Conservation (phyloP, 1,284 basidiomycete species). For the Sanghuangporus baumii region DNA sequence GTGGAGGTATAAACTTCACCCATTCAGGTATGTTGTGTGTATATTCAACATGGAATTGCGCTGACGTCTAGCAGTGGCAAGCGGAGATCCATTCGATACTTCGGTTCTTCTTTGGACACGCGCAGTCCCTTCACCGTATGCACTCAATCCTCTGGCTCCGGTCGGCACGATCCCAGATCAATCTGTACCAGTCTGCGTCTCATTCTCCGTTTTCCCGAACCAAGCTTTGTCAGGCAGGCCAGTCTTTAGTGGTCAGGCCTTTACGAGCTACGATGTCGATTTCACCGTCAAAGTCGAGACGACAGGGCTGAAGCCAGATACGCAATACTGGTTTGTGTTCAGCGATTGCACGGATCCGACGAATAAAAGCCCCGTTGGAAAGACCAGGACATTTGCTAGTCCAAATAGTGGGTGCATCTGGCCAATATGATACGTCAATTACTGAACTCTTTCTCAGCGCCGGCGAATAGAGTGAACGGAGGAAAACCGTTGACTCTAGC, state of each 20-base stretch:
- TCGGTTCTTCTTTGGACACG: slow-evolving; percentile 63
- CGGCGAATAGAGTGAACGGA: slow-evolving; percentile 46
- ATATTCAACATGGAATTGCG: not conserved
- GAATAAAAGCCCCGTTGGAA: slow-evolving; percentile 42
- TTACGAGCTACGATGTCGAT: slow-evolving; percentile 60
- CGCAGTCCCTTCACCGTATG: slow-evolving; percentile 33
- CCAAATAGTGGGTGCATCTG: slow-evolving; percentile 35
- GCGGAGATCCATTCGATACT: slow-evolving; percentile 54
- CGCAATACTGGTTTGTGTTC: slow-evolving; percentile 57
- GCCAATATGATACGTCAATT: not conserved
- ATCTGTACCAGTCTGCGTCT: slow-evolving; percentile 53
- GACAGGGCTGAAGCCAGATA: slow-evolving; percentile 45
- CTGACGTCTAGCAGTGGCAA: slow-evolving; percentile 2
- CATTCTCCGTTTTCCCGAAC: slow-evolving; percentile 42
- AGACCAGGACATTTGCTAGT: slow-evolving; percentile 43
- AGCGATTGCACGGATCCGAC: slow-evolving; percentile 47
- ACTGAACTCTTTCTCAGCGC: slow-evolving; percentile 29
- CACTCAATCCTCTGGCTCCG: slow-evolving; percentile 18
- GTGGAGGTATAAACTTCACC: slow-evolving; percentile 49
- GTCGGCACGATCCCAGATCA: slow-evolving; percentile 37
- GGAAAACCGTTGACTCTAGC: slow-evolving; percentile 51
- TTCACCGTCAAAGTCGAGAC: slow-evolving; percentile 64
- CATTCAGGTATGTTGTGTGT: slow-evolving; percentile 26
- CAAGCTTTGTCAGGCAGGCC: slow-evolving; percentile 33
- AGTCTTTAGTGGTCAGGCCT: slow-evolving; percentile 44